These are phyloP conservation scores for Polygonum aviculare DNA, from an alignment of 148 eudicot genomes.

Conservation along the genomic window DNA sequence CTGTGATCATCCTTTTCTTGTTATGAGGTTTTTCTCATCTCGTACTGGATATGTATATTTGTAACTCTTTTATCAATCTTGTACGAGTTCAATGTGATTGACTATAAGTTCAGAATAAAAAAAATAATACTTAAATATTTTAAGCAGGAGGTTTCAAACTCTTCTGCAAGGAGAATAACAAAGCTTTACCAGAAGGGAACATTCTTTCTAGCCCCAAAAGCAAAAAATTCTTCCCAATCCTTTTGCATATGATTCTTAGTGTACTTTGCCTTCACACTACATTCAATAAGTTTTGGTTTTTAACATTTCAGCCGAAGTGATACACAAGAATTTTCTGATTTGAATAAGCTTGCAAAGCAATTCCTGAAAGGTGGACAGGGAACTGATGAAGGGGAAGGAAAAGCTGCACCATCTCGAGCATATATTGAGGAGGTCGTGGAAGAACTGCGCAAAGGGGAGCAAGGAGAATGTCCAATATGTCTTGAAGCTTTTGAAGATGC, in stretches of 20 bases:
- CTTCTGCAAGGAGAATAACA: background rate
- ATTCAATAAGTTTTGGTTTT: conserved; percentile 17
- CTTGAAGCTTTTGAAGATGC: conserved; percentile 99
- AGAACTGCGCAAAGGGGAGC: conserved; percentile 84
- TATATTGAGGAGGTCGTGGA: conserved; percentile 89
- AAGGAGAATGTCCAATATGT: conserved; percentile 97
- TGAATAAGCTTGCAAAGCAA: conserved; percentile 88
- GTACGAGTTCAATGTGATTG: conserved; percentile 8
- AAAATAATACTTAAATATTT: background rate
- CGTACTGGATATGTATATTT: conserved; percentile 1
- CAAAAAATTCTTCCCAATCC: background rate
- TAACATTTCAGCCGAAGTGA: conserved; percentile 76
- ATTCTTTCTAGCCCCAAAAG: background rate
- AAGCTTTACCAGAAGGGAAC: background rate
- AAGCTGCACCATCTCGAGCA: conserved; percentile 67
- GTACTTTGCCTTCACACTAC: background rate
- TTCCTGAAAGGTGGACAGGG: conserved; percentile 63
- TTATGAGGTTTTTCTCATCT: conserved; percentile 62
- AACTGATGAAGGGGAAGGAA: conserved; percentile 44
- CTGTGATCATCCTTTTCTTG: conserved; percentile 98
- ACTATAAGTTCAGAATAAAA: background rate
- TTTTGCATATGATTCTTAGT: background rate
- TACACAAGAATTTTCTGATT: conserved; percentile 86
- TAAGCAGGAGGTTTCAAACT: background rate
- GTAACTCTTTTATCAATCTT: background rate